Base-by-base conservation (phyloP, 2,329 filamentous ascomycete species). In the Purpureocillium lavendulum region DNA sequence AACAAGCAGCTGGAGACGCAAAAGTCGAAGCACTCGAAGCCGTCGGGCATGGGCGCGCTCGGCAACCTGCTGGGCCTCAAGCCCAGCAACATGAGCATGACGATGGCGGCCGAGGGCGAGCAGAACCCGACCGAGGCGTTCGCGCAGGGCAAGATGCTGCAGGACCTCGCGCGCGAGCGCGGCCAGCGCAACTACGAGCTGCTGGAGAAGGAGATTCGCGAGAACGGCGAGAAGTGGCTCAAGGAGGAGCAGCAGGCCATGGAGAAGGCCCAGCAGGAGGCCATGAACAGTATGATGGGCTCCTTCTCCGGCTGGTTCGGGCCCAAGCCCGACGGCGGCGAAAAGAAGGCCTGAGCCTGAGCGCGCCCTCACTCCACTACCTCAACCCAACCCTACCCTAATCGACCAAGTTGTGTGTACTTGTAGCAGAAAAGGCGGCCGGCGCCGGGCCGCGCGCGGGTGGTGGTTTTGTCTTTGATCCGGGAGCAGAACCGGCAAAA, bases 171-270 rank as follows among this genome's bases (percentile, higher is more conserved):
- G 37, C 81, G 92, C 36, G 92, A 98, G 66, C 77, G 88, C 36
- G 92, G 92, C 28, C 85, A 89, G 66, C 82, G 83, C 60, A 84
- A 89, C 63, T 98, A 97, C 64, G 79, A 94, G 69, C 66, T 82
- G 50, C 74, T 97, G 45, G 90, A 97, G 63, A 82, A 82, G 64
- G 84, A 95, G 67, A 94, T 98, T 52, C 76, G 84, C 35, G 84
- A 94, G 62, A 92, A 97, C 58, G 92, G 89, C 38, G 87, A 90
- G 61, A 87, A 90, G 67, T 96, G 89, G 87, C 71, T 98, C 51
- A 89, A 89, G 70, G 90, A 97, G 62, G 89, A 95, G 71, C 84
- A 85, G 33, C 82, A 82, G 36, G 77, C 86, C 58, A 83, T 89
- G 68, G 90, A 96, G 71, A 89, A 87, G 70, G 73, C 81, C 46